Evolutionary conservation across 805 yeast genomes (phyloP).

Genomic region (Teunomyces pallodes): DNA sequence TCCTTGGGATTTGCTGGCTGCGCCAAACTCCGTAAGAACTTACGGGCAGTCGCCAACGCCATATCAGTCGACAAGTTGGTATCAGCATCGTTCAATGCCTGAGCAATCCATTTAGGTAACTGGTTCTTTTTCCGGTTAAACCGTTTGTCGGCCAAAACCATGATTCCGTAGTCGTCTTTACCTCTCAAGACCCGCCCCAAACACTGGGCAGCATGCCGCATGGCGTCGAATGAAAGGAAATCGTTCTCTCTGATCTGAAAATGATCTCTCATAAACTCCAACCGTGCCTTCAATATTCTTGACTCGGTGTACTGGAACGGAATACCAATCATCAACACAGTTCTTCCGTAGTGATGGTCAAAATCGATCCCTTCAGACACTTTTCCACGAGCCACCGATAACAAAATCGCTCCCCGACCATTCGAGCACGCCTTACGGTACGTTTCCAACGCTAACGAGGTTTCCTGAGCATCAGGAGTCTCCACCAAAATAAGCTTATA

Average conservation of each 20-base stretch:
- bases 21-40: conserved; percentile 87
- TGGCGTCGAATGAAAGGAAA: conserved; percentile 95
- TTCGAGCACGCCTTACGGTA: conserved; percentile 95
- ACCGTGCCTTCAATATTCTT: conserved; percentile 88
- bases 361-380: conserved; percentile 99
- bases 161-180: conserved; percentile 96
- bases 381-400: conserved; percentile 98
- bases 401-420: conserved; percentile 94
- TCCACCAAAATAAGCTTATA: conserved; percentile 92
- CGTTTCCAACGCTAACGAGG: conserved; percentile 91
- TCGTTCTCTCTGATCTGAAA: conserved; percentile 92
- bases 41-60: conserved; percentile 94
- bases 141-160: conserved; percentile 95
- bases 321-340: conserved; percentile 97
- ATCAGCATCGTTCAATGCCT: conserved; percentile 89
- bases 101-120: conserved; percentile 96
- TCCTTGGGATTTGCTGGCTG: conserved; percentile 89
- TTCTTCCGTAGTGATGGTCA: conserved; percentile 96
- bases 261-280: conserved; percentile 90
- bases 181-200: conserved; percentile 96
- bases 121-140: conserved; percentile 83
- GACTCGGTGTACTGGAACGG: conserved; percentile 99
- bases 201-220: conserved; percentile 99
- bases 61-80: conserved; percentile 91
- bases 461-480: conserved; percentile 99